Conservation (phyloP, 1,284 basidiomycete genomes). For the Fistulinella cinereoalba region DNA sequence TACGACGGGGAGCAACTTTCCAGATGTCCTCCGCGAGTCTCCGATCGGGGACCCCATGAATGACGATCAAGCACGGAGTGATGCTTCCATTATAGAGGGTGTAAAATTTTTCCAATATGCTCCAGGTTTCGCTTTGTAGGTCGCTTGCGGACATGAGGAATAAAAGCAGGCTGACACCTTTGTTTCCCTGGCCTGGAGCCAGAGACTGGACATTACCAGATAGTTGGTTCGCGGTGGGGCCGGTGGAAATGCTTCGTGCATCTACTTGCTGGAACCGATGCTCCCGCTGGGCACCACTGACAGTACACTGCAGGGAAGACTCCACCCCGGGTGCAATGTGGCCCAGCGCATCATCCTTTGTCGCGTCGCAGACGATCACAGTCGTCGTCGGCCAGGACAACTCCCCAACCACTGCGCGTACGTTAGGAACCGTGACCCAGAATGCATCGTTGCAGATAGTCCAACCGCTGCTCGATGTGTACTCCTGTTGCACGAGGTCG, state of each 20-base stretch:
- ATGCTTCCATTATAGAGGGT: slow-evolving; percentile 14
- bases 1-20: slow-evolving; percentile 12
- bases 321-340: slow-evolving; percentile 9
- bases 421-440: slow-evolving; percentile 19
- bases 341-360: slow-evolving; percentile 8
- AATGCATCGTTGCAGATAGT: slow-evolving; percentile 8
- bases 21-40: slow-evolving; percentile 18
- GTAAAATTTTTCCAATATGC: slow-evolving; percentile 18
- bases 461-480: slow-evolving; percentile 16
- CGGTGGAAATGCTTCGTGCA: slow-evolving; percentile 6
- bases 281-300: neutral
- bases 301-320: slow-evolving; percentile 6
- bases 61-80: slow-evolving; percentile 21
- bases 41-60: slow-evolving; percentile 12
- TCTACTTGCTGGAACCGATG: slow-evolving; percentile 23
- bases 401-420: slow-evolving; percentile 19
- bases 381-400: slow-evolving; percentile 25
- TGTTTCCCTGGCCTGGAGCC: slow-evolving; percentile 1
- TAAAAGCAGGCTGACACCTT: slow-evolving; percentile 12
- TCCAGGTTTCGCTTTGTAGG: slow-evolving; percentile 11
- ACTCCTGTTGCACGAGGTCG: slow-evolving; percentile 13
- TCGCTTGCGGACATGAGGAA: slow-evolving; percentile 13
- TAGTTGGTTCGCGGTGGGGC: neutral
- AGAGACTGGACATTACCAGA: slow-evolving; percentile 1
- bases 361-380: slow-evolving; percentile 19